phyloP scores from a whole-genome alignment of 768 basidiomycete genomes.

The Leccinum longicurvipes region DNA sequence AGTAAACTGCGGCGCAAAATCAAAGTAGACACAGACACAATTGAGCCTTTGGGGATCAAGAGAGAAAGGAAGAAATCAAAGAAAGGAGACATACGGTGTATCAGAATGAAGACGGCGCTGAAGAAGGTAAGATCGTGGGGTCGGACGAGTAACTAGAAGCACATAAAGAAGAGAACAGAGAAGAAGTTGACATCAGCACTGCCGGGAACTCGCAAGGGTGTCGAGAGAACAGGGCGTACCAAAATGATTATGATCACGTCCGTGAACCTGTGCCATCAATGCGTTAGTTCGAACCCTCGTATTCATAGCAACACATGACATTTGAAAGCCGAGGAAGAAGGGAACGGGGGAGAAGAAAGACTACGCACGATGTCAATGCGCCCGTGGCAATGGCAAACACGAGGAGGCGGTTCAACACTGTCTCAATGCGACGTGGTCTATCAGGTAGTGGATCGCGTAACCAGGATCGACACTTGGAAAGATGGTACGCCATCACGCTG shows the following conservation, averaged over 20 bases:
- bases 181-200: background rate
- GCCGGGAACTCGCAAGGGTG: background rate
- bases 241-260: slow-evolving; percentile 25
- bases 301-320: background rate
- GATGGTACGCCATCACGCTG: slow-evolving; percentile 21
- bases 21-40: too few species aligned
- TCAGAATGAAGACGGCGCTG: slow-evolving; percentile 23
- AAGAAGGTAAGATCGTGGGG: slow-evolving; percentile 17
- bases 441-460: background rate
- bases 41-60: background rate
- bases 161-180: background rate
- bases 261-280: slow-evolving; percentile 12
- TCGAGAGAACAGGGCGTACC: slow-evolving; percentile 8
- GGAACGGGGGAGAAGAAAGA: too few species aligned
- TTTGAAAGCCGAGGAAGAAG: background rate
- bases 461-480: slow-evolving; percentile 14
- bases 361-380: slow-evolving; percentile 24
- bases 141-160: slow-evolving; percentile 1
- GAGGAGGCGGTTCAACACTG: slow-evolving; percentile 22
- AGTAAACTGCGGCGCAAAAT: slow-evolving; percentile 23
- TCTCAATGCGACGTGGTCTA: slow-evolving; percentile 13
- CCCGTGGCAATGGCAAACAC: slow-evolving; percentile 27
- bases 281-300: background rate
- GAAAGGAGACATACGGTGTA: slow-evolving; percentile 20
- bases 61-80: background rate